Evolutionary conservation across 2,329 filamentous ascomycete species (phyloP), one percentile per base, ranked within the genome.

Genomic region (Ceratocystis ficicola): DNA sequence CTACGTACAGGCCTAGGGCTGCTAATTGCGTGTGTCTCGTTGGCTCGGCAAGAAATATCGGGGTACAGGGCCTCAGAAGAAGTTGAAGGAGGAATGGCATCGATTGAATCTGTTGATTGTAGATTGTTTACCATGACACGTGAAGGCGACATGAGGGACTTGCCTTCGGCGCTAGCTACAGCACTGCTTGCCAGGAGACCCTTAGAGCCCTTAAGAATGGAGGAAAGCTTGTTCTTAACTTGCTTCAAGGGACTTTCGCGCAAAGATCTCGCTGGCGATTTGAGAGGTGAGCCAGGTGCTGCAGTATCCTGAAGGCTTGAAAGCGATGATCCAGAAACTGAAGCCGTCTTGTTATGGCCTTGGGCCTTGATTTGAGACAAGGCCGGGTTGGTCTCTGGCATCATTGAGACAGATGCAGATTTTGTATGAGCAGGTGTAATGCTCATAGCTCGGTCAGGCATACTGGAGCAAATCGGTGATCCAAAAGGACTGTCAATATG

Each of bases 181-280:
- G 83, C 84, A 70, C 84, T 93, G 70, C 88, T 95, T 20, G 87
- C 90, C 69, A 96, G 86, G 62, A 96, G 83, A 15, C 87, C 89
- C 74, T 89, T 93, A 3, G 92, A 94, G 65, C 87, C 89, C 75
- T 91, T 92, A 71, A 96, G 79, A 68, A 96, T 91, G 8, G 92
- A 95, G 60, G 93, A 95, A 61, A 97, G 80, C 73, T 91, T 95
- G 72, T 89, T 90, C 77, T 96, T 97, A 32, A 94, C 92, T 63
- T 94, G 90, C 75, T 92, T 96, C 67, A 96, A 76, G 4, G 90
- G 90, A 67, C 88, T 93, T 70, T 95, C 91, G 6, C 81, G 79
- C 70, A 83, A 79, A 62, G 73, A 77, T 65, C 83, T 77, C 4
- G 81, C 78, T 0, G 83, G 82, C 0, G 84, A 85, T 70, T 84